These are phyloP conservation scores for Aspergillus incahuasiensis DNA, from an alignment of 495 filamentous ascomycete genomes.

Conservation along the genomic window DNA sequence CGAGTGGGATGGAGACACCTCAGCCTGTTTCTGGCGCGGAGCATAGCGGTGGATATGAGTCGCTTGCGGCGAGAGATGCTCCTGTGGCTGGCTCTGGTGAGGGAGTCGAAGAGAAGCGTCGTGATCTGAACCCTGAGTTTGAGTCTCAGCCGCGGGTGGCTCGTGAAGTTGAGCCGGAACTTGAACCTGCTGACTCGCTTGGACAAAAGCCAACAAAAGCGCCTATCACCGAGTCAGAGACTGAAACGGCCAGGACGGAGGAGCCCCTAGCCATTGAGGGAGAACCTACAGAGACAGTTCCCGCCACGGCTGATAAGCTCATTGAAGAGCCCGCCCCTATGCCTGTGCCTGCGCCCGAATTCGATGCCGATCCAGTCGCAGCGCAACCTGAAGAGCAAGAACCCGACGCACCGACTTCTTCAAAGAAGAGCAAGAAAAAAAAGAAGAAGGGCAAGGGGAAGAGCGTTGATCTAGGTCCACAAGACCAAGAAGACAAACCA, in stretches of 20 bases:
- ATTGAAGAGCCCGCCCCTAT: background rate
- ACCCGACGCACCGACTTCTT: conserved; percentile 12
- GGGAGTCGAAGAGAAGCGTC: background rate
- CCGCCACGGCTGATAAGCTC: background rate
- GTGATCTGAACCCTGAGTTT: background rate
- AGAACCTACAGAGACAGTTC: background rate
- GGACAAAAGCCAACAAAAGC: background rate
- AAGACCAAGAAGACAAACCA: conserved; percentile 14
- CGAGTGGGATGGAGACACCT: background rate
- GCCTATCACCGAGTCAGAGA: background rate
- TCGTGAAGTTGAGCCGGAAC: background rate
- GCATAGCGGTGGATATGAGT: background rate
- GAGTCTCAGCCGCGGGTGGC: background rate
- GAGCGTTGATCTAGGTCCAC: conserved; percentile 17
- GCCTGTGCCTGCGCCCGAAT: background rate
- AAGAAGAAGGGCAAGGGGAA: conserved; percentile 34
- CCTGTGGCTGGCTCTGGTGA: background rate
- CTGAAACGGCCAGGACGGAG: background rate
- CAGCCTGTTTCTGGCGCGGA: too few species aligned
- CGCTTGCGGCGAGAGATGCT: background rate
- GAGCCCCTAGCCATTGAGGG: background rate
- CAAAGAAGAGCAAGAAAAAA: conserved; percentile 39
- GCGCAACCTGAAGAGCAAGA: background rate
- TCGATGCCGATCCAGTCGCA: background rate
- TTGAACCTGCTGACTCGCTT: background rate